Conservation (phyloP, 208 protist species). For the Leishmania major region DNA sequence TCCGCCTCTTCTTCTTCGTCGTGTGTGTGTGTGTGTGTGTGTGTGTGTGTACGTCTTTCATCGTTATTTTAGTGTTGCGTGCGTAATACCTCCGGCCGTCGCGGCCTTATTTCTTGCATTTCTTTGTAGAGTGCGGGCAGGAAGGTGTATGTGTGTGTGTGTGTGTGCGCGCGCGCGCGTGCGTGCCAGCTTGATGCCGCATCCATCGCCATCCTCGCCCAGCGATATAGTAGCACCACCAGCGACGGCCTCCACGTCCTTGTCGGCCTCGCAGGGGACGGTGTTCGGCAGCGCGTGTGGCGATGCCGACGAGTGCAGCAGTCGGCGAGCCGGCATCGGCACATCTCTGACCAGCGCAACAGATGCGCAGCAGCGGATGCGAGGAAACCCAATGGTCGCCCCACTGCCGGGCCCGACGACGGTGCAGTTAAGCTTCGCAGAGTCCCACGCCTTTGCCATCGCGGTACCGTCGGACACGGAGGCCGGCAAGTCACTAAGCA, state of each 20-base stretch:
- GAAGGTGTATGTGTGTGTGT: neutral
- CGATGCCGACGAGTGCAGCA: neutral
- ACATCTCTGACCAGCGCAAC: neutral
- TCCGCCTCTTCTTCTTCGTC: neutral
- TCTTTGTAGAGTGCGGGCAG: neutral
- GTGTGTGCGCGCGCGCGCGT: neutral
- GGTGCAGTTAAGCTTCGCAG: neutral
- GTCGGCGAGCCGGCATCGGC: neutral
- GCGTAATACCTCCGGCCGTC: neutral
- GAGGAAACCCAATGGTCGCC: neutral
- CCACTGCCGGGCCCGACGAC: neutral
- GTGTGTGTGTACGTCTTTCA: neutral
- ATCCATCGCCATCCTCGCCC: conserved; percentile 6
- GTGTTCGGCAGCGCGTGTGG: neutral
- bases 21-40: too few species aligned
- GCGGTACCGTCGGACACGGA: neutral
- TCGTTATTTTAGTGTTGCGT: neutral
- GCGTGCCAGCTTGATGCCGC: neutral
- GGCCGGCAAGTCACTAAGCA: neutral
- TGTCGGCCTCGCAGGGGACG: neutral
- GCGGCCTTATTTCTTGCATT: neutral
- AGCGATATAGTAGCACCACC: conserved; percentile 10
- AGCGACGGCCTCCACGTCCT: conserved; percentile 6
- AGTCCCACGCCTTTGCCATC: neutral
- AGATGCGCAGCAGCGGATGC: neutral